A percentile compares a stretch with the other conserved stretches of the same genome.
Evolutionary conservation across 352 stramenopile genomes (phyloP).

Genomic region (Phytophthora tentaculata): DNA sequence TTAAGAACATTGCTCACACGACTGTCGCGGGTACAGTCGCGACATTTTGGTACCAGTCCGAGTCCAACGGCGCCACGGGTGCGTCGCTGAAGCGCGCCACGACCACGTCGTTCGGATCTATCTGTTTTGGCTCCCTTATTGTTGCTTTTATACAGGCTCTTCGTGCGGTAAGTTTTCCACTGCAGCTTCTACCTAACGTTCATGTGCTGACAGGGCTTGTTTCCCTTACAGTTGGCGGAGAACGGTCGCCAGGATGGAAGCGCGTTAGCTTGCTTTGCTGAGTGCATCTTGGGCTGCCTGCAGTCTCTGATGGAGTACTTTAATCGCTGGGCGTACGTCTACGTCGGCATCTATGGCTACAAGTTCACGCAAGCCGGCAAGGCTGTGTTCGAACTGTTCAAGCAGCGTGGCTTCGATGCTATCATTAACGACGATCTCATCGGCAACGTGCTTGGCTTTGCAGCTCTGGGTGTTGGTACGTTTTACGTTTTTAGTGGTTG

Average conservation of each 20-base stretch:
- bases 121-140: conserved; percentile 95
- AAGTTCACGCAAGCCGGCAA: conserved; percentile 94
- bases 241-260: conserved; percentile 75
- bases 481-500: background rate
- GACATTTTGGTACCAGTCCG: conserved; percentile 95
- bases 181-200: background rate
- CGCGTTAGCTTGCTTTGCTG: conserved; percentile 74
- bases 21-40: conserved; percentile 93
- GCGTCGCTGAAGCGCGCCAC: conserved; percentile 84
- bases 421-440: conserved; percentile 98
- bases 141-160: conserved; percentile 93
- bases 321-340: conserved; percentile 95
- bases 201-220: conserved; percentile 3
- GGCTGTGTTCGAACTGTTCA: conserved; percentile 94
- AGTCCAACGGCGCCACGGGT: conserved; percentile 86
- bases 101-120: conserved; percentile 95
- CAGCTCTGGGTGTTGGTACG: conserved; percentile 87
- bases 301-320: conserved; percentile 93
- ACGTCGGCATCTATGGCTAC: conserved; percentile 94
- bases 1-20: conserved; percentile 94
- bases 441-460: conserved; percentile 91
- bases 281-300: conserved; percentile 86
- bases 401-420: conserved; percentile 92
- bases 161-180: conserved; percentile 53
- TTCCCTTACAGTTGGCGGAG: conserved; percentile 60